These are phyloP conservation scores for Spirogloea muscicola DNA, from an alignment of 139 green algal genomes.

Conservation along the genomic window DNA sequence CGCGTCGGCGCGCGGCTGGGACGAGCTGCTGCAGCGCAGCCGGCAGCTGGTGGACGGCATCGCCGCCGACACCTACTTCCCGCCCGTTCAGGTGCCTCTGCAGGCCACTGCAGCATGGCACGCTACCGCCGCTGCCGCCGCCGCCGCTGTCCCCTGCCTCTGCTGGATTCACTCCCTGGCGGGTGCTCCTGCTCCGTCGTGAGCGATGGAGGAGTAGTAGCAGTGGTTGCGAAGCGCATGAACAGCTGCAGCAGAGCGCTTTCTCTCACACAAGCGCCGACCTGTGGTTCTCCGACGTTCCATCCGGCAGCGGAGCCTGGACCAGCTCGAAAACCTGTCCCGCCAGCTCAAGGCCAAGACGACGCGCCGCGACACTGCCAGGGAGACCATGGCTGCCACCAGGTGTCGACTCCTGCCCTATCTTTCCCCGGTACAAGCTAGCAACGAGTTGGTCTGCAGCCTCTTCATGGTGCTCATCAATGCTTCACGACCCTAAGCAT, in stretches of 20 bases:
- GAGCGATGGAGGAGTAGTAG: too few species aligned
- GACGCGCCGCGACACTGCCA: constrained; percentile 3
- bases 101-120: background rate
- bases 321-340: constrained; percentile 36
- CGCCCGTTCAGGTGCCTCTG: constrained; percentile 11
- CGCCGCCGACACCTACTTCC: constrained; percentile 17
- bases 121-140: background rate
- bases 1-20: constrained; percentile 8
- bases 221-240: too few species aligned
- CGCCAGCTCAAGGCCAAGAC: constrained; percentile 27
- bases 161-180: background rate
- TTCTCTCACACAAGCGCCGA: background rate
- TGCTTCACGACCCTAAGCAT: background rate
- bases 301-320: constrained; percentile 9
- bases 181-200: background rate
- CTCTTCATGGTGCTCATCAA: background rate
- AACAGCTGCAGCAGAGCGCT: too few species aligned
- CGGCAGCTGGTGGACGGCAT: constrained; percentile 8
- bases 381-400: constrained; percentile 35
- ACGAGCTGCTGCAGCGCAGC: constrained; percentile 34
- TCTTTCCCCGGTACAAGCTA: background rate
- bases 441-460: background rate
- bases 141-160: background rate
- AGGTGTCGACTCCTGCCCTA: background rate
- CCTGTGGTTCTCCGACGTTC: background rate